Conservation (phyloP, 306 rosid genomes). For the Inga leiocalycina region DNA sequence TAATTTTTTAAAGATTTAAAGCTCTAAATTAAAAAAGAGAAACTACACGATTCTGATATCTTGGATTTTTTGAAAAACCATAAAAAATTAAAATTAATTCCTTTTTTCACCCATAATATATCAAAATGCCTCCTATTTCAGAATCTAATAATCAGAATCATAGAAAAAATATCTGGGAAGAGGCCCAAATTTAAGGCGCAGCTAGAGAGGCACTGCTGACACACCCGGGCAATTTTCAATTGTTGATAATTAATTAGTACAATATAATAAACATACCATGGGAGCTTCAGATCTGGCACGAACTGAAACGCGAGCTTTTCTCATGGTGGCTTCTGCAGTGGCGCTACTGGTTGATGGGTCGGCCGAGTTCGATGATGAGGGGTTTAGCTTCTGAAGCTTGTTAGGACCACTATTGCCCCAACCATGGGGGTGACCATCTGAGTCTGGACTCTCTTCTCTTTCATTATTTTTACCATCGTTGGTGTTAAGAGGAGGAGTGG, state of each 20-base stretch:
- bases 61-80: background rate
- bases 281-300: conserved; percentile 97
- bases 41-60: too few relatives aligned
- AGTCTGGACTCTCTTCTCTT: conserved; percentile 78
- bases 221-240: background rate
- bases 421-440: conserved; percentile 55
- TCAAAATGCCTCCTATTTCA: too few relatives aligned
- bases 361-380: conserved; percentile 37
- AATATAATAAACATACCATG: conserved; percentile 52
- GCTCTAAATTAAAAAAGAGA: too few relatives aligned
- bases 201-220: too few relatives aligned
- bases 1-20: too few relatives aligned
- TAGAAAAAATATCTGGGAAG: too few relatives aligned
- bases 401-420: conserved; percentile 52
- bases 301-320: conserved; percentile 97
- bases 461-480: conserved; percentile 48
- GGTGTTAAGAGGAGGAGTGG: conserved; percentile 54
- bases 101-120: too few relatives aligned
- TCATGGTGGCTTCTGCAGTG: conserved; percentile 83
- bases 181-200: too few relatives aligned
- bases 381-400: conserved; percentile 53
- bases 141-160: too few relatives aligned
- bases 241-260: background rate
- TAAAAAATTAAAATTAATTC: too few relatives aligned
- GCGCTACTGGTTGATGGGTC: conserved; percentile 62